These are phyloP conservation scores for Cryptococcus sp. DNA, from an alignment of 1,284 basidiomycete species.

Conservation along the genomic window DNA sequence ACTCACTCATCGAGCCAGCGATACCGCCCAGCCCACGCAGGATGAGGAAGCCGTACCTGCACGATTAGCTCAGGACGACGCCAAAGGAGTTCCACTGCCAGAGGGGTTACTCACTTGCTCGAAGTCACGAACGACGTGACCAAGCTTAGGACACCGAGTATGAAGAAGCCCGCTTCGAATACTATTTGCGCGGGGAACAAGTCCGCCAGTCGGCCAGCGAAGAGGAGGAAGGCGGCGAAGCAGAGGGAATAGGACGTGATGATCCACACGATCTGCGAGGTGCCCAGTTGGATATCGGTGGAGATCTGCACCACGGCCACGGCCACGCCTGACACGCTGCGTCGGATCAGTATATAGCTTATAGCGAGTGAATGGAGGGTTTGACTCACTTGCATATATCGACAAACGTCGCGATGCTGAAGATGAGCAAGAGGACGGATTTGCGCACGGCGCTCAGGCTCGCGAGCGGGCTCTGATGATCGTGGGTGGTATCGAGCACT, in stretches of 20 bases:
- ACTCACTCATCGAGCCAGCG: slow-evolving; percentile 35
- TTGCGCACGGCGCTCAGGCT: slow-evolving; percentile 14
- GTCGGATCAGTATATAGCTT: not conserved
- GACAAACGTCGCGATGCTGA: slow-evolving; percentile 32
- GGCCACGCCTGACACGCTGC: slow-evolving; percentile 32
- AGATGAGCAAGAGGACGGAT: slow-evolving; percentile 20
- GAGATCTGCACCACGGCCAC: slow-evolving; percentile 40
- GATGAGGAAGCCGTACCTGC: slow-evolving; percentile 46
- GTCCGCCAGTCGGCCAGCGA: slow-evolving; percentile 45
- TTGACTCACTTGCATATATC: slow-evolving; percentile 32
- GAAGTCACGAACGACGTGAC: slow-evolving; percentile 44
- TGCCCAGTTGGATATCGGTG: slow-evolving; percentile 28
- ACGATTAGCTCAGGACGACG: not conserved
- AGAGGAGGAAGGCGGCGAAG: slow-evolving; percentile 45
- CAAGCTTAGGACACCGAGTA: slow-evolving; percentile 39
- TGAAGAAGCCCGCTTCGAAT: slow-evolving; percentile 43
- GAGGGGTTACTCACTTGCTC: slow-evolving; percentile 32
- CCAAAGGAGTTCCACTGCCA: not conserved
- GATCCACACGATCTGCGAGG: slow-evolving; percentile 43
- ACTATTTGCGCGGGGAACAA: slow-evolving; percentile 45
- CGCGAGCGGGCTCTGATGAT: slow-evolving; percentile 4
- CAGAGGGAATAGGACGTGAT: slow-evolving; percentile 34
- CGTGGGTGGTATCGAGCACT: no score
- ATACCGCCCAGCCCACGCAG: slow-evolving; percentile 48
- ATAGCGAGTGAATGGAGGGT: not conserved